Conservation (phyloP, 2,329 filamentous ascomycete species). For the Bipolaris cookei region DNA sequence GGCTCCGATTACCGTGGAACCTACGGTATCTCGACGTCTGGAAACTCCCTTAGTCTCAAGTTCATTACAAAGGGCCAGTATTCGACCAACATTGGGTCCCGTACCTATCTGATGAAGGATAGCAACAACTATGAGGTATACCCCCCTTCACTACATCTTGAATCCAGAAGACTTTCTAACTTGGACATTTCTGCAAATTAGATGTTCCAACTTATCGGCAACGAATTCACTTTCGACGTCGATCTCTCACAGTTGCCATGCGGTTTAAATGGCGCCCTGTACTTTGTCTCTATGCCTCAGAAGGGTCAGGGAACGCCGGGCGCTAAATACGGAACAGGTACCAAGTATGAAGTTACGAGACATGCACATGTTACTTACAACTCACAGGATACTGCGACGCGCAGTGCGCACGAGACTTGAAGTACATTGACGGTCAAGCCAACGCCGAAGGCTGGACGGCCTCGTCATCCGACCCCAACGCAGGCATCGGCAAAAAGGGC, state of each 20-base stretch:
- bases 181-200: conserved; percentile 1
- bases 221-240: conserved; percentile 53
- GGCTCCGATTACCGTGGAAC: conserved; percentile 52
- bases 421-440: conserved; percentile 60
- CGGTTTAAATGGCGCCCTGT: conserved; percentile 67
- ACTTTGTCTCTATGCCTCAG: conserved; percentile 64
- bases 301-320: conserved; percentile 59
- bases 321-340: conserved; percentile 63
- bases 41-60: conserved; percentile 60
- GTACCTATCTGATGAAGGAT: conserved; percentile 46
- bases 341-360: no score
- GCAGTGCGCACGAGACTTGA: conserved; percentile 56
- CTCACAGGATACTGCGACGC: conserved; percentile 53
- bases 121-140: conserved; percentile 32
- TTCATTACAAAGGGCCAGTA: conserved; percentile 62
- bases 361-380: no score
- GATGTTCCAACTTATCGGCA: conserved; percentile 51
- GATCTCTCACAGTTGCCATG: conserved; percentile 68
- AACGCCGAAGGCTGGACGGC: conserved; percentile 63
- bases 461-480: conserved; percentile 61
- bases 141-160: no score
- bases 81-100: conserved; percentile 47
- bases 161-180: background rate
- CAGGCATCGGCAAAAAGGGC: conserved; percentile 61
- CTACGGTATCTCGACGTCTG: conserved; percentile 59